Evolutionary conservation across 495 filamentous ascomycete genomes (phyloP), one percentile per base, ranked within the genome.

Genomic region (Barbatosphaeria neglecta): DNA sequence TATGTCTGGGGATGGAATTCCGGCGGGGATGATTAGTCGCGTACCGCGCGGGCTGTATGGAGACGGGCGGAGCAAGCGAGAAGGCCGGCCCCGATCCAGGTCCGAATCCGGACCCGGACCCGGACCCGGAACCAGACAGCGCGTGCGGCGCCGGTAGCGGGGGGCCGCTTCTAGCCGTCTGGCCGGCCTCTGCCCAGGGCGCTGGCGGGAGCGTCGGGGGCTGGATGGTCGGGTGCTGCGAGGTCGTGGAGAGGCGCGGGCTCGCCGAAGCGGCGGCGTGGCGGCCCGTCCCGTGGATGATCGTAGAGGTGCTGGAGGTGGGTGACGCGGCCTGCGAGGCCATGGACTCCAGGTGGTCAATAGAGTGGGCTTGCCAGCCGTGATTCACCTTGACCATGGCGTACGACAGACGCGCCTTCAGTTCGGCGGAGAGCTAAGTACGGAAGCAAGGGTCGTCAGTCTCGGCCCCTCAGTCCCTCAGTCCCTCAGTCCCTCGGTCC

Each of bases 321-420:
- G 80, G 76, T 6, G 78, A 78, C 24, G 61, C 68, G 33, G 68
- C 74, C 46, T 82, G 78, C 3, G 82, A 80, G 18, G 82, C 72
- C 20, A 83, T 66, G 13, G 77, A 69, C 55, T 89, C 82, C n/a
- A 84, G 69, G 49, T 90, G 79, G 40, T 80, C 76, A 45, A 84
- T 72, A 22, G 72, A 75, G 49, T 77, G 78, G 11, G 76, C 73
- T 65, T 90, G 81, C 74, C 86, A 87, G 43, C 84, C 86, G 60
- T 92, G 80, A 63, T 90, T 82, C 33, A 96, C 81, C 60, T 94
- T 94, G 54, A 90, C 76, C 68, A 90, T 86, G 28, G 87, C 88
- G 61, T 95, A 93, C 6, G 86, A 85, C 11, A 96, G 70, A 43
- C 87, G 83, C 6, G 86, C 76, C 50, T 79, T 81, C 20, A 96